phyloP scores from a whole-genome alignment of 2,329 filamentous ascomycete genomes.

The Colletotrichum paranaense region DNA sequence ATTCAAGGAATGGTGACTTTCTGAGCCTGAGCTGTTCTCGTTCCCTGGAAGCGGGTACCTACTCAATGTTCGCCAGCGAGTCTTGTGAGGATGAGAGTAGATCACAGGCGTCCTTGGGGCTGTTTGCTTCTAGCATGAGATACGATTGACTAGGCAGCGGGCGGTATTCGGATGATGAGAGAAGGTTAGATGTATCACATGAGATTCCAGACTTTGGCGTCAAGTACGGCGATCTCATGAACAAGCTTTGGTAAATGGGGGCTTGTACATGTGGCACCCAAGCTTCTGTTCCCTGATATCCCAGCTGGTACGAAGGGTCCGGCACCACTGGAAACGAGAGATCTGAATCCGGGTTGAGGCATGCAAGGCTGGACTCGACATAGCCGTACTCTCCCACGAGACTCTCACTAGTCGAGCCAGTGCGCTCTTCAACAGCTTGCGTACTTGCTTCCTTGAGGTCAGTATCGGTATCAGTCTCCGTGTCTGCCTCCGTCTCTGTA shows the following conservation, averaged over 20 bases:
- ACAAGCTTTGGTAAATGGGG: background rate
- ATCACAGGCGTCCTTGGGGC: too few species aligned
- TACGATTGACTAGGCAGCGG: background rate
- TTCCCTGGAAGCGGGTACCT: too few species aligned
- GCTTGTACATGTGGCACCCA: too few species aligned
- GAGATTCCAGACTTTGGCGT: background rate
- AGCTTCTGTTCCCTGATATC: background rate
- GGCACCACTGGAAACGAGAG: too few species aligned
- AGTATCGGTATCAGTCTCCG: background rate
- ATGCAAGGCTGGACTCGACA: too few species aligned
- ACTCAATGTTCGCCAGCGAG: too few species aligned
- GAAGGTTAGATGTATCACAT: background rate
- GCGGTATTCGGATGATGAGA: background rate
- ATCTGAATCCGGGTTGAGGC: too few species aligned
- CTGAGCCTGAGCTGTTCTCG: too few species aligned
- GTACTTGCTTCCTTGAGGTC: background rate
- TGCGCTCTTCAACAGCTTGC: background rate
- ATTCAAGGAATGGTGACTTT: too few species aligned
- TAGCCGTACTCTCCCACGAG: background rate
- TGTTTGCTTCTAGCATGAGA: background rate
- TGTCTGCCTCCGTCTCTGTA: background rate
- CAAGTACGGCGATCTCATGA: background rate
- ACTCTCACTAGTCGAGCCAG: background rate
- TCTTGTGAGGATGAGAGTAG: too few species aligned
- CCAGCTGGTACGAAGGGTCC: background rate